These are phyloP conservation scores for Coprinopsis marcescibilis DNA, from an alignment of 768 basidiomycete species.

Conservation along the genomic window DNA sequence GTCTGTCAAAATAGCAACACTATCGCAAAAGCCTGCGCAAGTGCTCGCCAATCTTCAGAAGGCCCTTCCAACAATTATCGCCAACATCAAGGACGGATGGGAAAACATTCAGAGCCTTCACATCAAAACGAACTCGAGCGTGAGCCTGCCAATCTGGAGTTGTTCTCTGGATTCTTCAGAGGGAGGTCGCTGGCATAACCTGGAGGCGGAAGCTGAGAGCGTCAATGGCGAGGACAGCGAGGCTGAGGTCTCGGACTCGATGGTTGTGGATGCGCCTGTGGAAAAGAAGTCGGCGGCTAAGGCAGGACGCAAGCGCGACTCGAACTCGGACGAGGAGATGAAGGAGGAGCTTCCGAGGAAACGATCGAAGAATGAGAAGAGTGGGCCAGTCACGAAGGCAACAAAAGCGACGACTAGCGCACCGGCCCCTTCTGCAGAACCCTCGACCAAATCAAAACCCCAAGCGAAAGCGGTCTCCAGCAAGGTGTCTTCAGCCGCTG, in stretches of 20 bases:
- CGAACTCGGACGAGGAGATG: conserved; percentile 30
- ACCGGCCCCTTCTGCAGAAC: no score
- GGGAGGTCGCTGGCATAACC: conserved; percentile 56
- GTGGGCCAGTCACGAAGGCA: conserved; percentile 10
- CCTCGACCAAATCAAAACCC: no score
- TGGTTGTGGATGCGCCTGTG: conserved; percentile 14
- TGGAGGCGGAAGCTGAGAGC: conserved; percentile 20
- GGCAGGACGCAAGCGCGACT: conserved; percentile 29
- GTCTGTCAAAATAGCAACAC: conserved; percentile 75
- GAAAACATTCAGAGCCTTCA: conserved; percentile 84
- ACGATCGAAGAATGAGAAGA: conserved; percentile 40
- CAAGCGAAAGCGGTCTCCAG: no score
- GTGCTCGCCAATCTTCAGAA: conserved; percentile 72
- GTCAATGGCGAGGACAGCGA: neutral
- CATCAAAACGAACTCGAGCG: conserved; percentile 83
- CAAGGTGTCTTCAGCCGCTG: no score
- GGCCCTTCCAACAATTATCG: conserved; percentile 70
- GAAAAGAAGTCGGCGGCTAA: conserved; percentile 13
- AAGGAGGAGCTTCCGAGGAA: conserved; percentile 32
- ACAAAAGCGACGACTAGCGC: no score
- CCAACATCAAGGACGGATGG: conserved; percentile 76
- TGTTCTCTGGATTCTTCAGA: conserved; percentile 60
- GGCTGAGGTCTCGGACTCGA: neutral
- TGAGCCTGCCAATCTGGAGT: conserved; percentile 88
- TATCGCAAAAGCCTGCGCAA: conserved; percentile 69